These are phyloP conservation scores for Candida golubevii DNA, from an alignment of 805 yeast genomes.

Conservation along the genomic window DNA sequence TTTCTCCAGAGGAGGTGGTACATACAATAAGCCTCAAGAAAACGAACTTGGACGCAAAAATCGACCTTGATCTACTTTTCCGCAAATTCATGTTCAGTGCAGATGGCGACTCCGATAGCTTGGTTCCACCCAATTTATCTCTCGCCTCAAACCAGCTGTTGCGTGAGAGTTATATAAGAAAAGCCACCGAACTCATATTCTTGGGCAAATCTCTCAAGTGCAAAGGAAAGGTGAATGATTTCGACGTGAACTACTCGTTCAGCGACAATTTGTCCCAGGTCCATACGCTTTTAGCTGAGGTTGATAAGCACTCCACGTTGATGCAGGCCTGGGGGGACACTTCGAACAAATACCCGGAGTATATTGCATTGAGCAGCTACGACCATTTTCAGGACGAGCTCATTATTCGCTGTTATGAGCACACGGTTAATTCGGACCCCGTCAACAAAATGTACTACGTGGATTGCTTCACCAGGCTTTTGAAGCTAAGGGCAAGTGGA, in stretches of 20 bases:
- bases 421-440: conserved; percentile 31
- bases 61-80: conserved; percentile 52
- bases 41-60: conserved; percentile 49
- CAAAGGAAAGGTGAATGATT: conserved; percentile 11
- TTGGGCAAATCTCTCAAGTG: conserved; percentile 17
- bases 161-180: conserved; percentile 52
- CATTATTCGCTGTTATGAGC: conserved; percentile 38
- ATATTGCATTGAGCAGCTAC: conserved; percentile 27
- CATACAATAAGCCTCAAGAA: conserved; percentile 55
- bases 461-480: conserved; percentile 29
- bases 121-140: conserved; percentile 46
- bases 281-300: conserved; percentile 33
- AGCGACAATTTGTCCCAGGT: conserved; percentile 31
- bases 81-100: conserved; percentile 43
- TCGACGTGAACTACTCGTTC: conserved; percentile 24
- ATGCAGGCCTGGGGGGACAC: conserved; percentile 20
- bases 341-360: conserved; percentile 24
- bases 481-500: conserved; percentile 15
- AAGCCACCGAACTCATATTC: conserved; percentile 49
- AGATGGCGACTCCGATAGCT: conserved; percentile 25
- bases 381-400: conserved; percentile 37
- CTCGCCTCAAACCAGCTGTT: conserved; percentile 15
- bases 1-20: conserved; percentile 39
- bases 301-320: conserved; percentile 31
- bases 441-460: conserved; percentile 32